Evolutionary conservation across 2,329 filamentous ascomycete genomes (phyloP).

Genomic region (Ophiosphaerella korrae): DNA sequence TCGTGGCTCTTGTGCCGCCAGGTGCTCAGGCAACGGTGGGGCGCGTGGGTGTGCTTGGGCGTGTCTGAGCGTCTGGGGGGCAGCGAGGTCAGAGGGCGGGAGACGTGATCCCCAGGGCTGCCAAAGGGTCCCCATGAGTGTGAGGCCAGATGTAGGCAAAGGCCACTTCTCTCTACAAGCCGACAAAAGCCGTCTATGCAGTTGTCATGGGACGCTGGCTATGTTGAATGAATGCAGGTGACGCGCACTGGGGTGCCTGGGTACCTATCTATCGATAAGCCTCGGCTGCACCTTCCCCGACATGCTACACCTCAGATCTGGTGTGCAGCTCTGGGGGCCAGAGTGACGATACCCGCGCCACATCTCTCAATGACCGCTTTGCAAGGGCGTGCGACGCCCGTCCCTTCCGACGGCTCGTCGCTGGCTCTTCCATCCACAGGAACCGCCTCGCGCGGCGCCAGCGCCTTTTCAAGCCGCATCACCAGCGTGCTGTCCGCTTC

Average conservation of each 20-base stretch:
- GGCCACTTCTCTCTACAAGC: conserved; percentile 26
- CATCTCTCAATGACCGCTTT: conserved; percentile 40
- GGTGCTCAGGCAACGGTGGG: conserved; percentile 33
- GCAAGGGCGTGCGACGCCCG: conserved; percentile 34
- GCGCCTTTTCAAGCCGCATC: conserved; percentile 79
- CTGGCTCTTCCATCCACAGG: conserved; percentile 32
- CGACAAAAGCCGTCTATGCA: conserved; percentile 16
- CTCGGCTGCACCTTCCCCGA: conserved; percentile 27
- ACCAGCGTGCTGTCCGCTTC: conserved; percentile 87
- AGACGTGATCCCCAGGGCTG: conserved; percentile 21
- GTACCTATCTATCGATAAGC: conserved; percentile 28
- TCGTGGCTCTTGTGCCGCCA: conserved; percentile 7
- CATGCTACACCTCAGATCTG: conserved; percentile 1
- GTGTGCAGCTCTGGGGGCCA: background rate
- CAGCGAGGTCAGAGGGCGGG: conserved; percentile 21
- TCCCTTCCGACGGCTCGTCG: conserved; percentile 35
- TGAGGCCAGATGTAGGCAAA: conserved; percentile 17
- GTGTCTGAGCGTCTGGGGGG: conserved; percentile 8
- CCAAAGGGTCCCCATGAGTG: conserved; percentile 28
- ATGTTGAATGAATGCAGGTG: conserved; percentile 27
- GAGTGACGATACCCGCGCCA: conserved; percentile 19
- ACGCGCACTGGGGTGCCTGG: conserved; percentile 11
- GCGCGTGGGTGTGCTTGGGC: conserved; percentile 29
- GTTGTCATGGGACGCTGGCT: conserved; percentile 27
- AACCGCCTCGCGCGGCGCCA: conserved; percentile 49